Evolutionary conservation across 768 basidiomycete species (phyloP).

Genomic region (Mycena crocata): DNA sequence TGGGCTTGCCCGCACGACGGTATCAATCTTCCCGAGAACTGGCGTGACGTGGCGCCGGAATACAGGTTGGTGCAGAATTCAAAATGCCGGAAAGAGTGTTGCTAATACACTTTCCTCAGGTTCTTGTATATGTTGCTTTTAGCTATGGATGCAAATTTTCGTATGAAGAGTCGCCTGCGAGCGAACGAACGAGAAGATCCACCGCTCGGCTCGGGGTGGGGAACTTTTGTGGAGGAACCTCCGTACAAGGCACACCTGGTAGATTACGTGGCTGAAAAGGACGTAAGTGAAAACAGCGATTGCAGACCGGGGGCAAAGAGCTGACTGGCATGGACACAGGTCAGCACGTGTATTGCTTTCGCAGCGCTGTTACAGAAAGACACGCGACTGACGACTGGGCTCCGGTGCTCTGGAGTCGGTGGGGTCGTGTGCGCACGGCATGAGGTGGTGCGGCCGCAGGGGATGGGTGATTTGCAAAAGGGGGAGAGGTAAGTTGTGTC

Average conservation of each 20-base stretch:
- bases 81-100: neutral
- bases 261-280: slow-evolving; percentile 11
- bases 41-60: neutral
- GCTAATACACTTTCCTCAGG: neutral
- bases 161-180: neutral
- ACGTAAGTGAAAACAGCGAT: neutral
- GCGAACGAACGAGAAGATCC: neutral
- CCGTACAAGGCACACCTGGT: slow-evolving; percentile 2
- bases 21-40: neutral
- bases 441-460: neutral
- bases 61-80: neutral
- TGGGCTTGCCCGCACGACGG: neutral
- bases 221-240: neutral
- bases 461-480: slow-evolving; percentile 16
- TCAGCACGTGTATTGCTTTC: slow-evolving; percentile 33
- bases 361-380: slow-evolving; percentile 31
- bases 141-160: too few species aligned
- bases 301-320: neutral
- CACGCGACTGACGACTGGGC: slow-evolving; percentile 7
- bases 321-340: too few species aligned
- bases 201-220: neutral
- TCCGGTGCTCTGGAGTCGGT: neutral
- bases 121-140: neutral
- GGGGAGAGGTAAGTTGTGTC: neutral
- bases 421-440: slow-evolving; percentile 7